Evolutionary conservation across 805 yeast genomes (phyloP).

Genomic region (Saturnispora mendoncae): DNA sequence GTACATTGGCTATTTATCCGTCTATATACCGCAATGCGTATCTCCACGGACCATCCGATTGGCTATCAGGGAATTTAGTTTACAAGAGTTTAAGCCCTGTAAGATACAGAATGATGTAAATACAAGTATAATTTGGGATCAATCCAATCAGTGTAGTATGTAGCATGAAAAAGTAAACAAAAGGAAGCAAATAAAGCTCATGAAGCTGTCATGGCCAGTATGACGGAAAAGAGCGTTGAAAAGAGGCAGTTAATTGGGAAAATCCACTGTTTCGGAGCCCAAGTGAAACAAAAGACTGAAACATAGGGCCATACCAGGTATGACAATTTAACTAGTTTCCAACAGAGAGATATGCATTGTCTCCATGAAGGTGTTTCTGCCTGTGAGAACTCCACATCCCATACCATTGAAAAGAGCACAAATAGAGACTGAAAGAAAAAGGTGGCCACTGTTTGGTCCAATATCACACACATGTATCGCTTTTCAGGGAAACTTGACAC

Average conservation of each 20-base stretch:
- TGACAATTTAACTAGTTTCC: constrained; percentile 42
- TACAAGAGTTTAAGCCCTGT: too few species aligned
- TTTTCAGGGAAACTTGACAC: constrained; percentile 29
- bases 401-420: constrained; percentile 38
- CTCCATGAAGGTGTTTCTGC: background rate
- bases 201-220: constrained; percentile 28
- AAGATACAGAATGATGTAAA: too few species aligned
- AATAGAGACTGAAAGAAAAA: constrained; percentile 46
- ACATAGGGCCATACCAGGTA: constrained; percentile 54
- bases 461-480: constrained; percentile 31
- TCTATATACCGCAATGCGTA: too few species aligned
- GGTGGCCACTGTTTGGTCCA: constrained; percentile 50
- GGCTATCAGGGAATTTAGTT: too few species aligned
- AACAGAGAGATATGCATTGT: constrained; percentile 23
- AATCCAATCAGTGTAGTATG: too few species aligned
- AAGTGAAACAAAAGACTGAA: constrained; percentile 41
- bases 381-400: constrained; percentile 42
- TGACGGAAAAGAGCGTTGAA: constrained; percentile 46
- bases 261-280: constrained; percentile 40
- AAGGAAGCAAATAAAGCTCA: background rate
- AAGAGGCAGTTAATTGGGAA: constrained; percentile 54
- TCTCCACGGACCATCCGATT: too few species aligned
- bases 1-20: too few species aligned
- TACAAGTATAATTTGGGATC: too few species aligned
- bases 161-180: background rate